Evolutionary conservation across 2,329 filamentous ascomycete species (phyloP), one percentile per base, ranked within the genome.

Genomic region (Trichoderma oligosporum): DNA sequence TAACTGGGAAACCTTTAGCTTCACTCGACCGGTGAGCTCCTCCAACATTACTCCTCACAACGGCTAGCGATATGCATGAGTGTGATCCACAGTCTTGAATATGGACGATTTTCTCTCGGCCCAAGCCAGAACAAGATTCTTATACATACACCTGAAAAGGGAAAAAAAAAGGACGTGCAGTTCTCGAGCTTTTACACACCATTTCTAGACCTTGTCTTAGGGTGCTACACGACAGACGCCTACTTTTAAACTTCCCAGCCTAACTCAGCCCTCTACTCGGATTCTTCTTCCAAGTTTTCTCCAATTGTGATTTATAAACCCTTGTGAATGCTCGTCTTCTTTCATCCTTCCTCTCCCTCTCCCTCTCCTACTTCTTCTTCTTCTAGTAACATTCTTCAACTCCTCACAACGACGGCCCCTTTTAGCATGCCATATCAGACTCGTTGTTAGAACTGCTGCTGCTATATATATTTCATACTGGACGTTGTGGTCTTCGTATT

Each of bases 121-220:
- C 31, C 38, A 16, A 35, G 16, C 47, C 22, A 22, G 22, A 27
- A 35, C 16, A 29, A 44, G 63, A 56, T 49, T 54, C 60, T 62
- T 14, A 35, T 36, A 54, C 33, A 39, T 56, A 39, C 51, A n/a
- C 18, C 16, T 59, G 54, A 60, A 61, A 58, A 66, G 69, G 58
- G 33, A 57, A 56, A 62, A 65, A 61, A 59, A 60, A 64, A 66
- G 62, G 58, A 62, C 65, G 62, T 67, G 66, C 64, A 66, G 59
- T 65, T 67, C 65, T 67, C 62, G 65, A 66, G 62, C 66, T 61
- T 65, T 68, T 64, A 11, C 51, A 45, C 69, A 66, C 71, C 70
- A 66, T 65, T 67, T 65, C 64, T 66, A 68, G 66, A 69, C 68
- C 67, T 68, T 75, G 74, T 75, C 74, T 76, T 72, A 74, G 71